Percentiles rank a stretch among this genome's conserved stretches.
Conservation (phyloP, 2,329 filamentous ascomycete genomes). For the Aspergillus phoenicis region DNA sequence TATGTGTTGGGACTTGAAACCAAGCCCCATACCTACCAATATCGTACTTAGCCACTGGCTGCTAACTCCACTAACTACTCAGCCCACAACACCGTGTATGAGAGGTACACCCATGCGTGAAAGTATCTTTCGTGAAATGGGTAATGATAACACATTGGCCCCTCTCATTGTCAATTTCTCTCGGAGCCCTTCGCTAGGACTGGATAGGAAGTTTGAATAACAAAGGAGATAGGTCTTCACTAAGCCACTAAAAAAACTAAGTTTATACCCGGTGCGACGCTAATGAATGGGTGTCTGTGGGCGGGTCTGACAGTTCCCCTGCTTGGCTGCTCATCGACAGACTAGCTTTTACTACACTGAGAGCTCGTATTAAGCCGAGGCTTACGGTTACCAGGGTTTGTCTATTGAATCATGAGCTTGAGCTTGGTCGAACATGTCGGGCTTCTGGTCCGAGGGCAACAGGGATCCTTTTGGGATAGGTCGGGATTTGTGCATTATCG, state of each 20-base stretch:
- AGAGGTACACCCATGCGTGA: background rate
- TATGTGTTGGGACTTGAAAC: background rate
- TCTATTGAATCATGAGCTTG: background rate
- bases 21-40: background rate
- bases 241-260: slow-evolving; percentile 1
- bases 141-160: background rate
- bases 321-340: background rate
- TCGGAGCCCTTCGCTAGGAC: background rate
- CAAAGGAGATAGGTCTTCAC: slow-evolving; percentile 1
- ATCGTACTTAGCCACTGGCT: background rate
- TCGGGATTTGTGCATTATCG: background rate
- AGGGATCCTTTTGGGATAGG: background rate
- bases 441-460: background rate
- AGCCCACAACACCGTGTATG: background rate
- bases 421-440: background rate
- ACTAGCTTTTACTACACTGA: background rate
- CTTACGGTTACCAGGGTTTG: too few species aligned
- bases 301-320: slow-evolving; percentile 13
- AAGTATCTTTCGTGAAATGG: background rate
- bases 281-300: slow-evolving; percentile 8
- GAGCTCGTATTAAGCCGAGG: background rate
- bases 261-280: slow-evolving; percentile 5
- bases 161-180: background rate
- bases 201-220: background rate
- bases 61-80: background rate